A percentile compares a stretch with the other conserved stretches of the same genome.
phyloP scores from a whole-genome alignment of 306 rosid genomes.

The Begonia masoniana region DNA sequence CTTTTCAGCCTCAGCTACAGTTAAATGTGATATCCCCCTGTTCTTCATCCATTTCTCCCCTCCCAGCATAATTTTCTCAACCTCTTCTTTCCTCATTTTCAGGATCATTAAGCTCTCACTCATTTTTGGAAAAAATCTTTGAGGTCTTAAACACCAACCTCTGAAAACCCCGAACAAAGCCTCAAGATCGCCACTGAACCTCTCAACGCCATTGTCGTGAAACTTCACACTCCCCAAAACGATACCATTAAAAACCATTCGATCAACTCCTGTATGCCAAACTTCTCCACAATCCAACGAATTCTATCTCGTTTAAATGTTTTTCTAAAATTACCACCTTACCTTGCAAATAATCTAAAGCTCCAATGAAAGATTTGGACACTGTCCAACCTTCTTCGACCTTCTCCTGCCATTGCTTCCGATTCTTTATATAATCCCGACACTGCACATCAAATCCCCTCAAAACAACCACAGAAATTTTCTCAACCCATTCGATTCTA shows the following conservation, averaged over 20 bases:
- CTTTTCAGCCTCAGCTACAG: conserved; percentile 46
- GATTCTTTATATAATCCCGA: conserved; percentile 69
- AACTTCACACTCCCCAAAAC: conserved; percentile 55
- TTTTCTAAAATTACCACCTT: conserved; percentile 46
- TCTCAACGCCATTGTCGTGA: conserved; percentile 47
- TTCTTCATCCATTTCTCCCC: conserved; percentile 63
- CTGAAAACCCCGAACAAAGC: conserved; percentile 73
- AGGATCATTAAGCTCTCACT: conserved; percentile 65
- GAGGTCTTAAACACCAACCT: conserved; percentile 81
- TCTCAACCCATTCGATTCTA: conserved; percentile 66
- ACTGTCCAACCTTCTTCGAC: conserved; percentile 69
- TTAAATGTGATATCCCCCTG: conserved; percentile 44
- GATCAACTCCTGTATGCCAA: conserved; percentile 72
- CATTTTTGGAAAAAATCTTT: conserved; percentile 67
- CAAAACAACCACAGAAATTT: conserved; percentile 53
- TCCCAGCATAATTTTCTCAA: conserved; percentile 31
- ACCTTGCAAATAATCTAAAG: conserved; percentile 65
- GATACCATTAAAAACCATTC: conserved; percentile 37
- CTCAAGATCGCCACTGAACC: conserved; percentile 52
- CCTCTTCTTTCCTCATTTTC: conserved; percentile 43
- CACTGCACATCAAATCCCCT: conserved; percentile 75
- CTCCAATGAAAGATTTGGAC: conserved; percentile 53
- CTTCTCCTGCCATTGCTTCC: conserved; percentile 80
- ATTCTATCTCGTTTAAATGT: conserved; percentile 54
- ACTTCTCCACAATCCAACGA: conserved; percentile 77